Evolutionary conservation across 1,284 basidiomycete genomes (phyloP).

Genomic region (Trichosporon ovoides): DNA sequence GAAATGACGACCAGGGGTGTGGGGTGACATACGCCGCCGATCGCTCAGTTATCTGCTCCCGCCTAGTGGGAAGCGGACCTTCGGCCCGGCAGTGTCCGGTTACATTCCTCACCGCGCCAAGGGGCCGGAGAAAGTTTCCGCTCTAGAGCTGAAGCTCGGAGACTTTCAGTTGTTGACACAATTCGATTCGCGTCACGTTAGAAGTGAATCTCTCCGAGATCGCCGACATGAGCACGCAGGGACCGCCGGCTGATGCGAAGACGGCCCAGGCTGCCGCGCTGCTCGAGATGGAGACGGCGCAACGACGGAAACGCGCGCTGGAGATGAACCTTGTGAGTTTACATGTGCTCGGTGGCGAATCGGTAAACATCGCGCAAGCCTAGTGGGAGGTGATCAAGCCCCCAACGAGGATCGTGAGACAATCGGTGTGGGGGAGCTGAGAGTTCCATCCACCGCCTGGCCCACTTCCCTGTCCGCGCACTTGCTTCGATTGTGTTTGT

Average conservation of each 20-base stretch:
- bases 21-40: not conserved
- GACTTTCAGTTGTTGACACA: not conserved
- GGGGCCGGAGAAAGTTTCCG: not conserved
- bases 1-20: not conserved
- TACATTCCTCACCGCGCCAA: not conserved
- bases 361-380: not conserved
- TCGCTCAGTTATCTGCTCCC: conserved; percentile 5
- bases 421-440: too few species aligned
- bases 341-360: not conserved
- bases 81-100: not conserved
- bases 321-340: conserved; percentile 37
- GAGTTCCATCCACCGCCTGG: not conserved
- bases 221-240: conserved; percentile 36
- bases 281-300: conserved; percentile 41
- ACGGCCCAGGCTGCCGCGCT: conserved; percentile 43
- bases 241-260: conserved; percentile 45
- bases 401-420: too few species aligned
- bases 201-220: not conserved
- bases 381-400: too few species aligned
- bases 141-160: not conserved
- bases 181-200: not conserved
- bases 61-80: not conserved
- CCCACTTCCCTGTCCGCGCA: not conserved
- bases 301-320: conserved; percentile 36
- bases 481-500: not conserved